phyloP scores from a whole-genome alignment of 768 basidiomycete genomes.

The Agrocybe praecox region DNA sequence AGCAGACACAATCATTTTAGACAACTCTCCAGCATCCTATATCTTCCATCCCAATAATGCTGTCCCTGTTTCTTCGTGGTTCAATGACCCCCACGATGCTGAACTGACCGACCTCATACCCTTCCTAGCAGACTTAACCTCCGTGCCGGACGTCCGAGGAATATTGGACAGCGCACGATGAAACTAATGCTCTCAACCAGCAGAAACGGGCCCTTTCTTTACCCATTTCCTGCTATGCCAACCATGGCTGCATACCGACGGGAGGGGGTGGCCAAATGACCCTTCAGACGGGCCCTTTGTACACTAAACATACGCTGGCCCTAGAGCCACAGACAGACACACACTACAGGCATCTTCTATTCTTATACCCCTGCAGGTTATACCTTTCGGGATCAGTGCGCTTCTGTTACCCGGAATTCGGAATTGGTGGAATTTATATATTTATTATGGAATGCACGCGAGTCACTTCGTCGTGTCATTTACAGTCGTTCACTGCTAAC shows the following conservation, averaged over 20 bases:
- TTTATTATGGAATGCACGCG: constrained; percentile 12
- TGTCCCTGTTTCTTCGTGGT: constrained; percentile 99
- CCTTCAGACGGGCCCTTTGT: constrained; percentile 11
- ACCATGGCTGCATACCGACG: not conserved
- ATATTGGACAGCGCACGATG: constrained; percentile 85
- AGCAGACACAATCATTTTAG: constrained; percentile 93
- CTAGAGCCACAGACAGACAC: constrained; percentile 2
- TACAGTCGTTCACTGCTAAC: constrained; percentile 14
- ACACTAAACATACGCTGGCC: constrained; percentile 4
- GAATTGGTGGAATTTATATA: constrained; percentile 12
- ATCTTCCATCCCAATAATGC: constrained; percentile 99
- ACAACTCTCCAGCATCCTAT: constrained; percentile 98
- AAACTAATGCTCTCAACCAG: constrained; percentile 1
- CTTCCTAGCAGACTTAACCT: constrained; percentile 86
- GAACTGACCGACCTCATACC: constrained; percentile 95
- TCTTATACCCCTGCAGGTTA: constrained; percentile 23
- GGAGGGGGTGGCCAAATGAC: not conserved
- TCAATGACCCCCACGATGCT: constrained; percentile 98
- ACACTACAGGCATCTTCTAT: not conserved
- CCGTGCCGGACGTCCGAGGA: constrained; percentile 88
- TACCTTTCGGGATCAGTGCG: constrained; percentile 18
- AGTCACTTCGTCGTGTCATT: constrained; percentile 3
- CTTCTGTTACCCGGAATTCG: constrained; percentile 4
- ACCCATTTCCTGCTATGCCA: not conserved
- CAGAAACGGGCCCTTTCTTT: not conserved